phyloP scores from a whole-genome alignment of 2,329 filamentous ascomycete species.

The Elsinoe ampelina region DNA sequence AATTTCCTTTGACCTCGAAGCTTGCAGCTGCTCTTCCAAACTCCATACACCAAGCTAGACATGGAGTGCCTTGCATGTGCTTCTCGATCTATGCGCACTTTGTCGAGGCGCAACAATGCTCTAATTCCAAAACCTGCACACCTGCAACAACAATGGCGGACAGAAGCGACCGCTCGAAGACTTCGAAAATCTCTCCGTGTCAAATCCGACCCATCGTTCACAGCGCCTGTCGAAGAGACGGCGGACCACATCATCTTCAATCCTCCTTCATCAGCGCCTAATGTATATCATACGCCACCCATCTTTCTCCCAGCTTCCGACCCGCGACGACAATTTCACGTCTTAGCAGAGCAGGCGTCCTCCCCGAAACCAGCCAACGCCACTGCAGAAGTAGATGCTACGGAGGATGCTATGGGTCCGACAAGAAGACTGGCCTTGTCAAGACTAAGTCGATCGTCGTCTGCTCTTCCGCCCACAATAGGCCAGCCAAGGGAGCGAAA shows the following conservation, averaged over 20 bases:
- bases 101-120: not conserved
- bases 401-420: not conserved
- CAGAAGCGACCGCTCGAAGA: slow-evolving; percentile 37
- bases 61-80: slow-evolving; percentile 8
- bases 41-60: not conserved
- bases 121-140: not conserved
- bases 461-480: slow-evolving; percentile 36
- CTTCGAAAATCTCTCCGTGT: slow-evolving; percentile 39
- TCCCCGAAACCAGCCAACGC: slow-evolving; percentile 22
- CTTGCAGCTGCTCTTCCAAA: not conserved
- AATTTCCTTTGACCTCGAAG: slow-evolving; percentile 3
- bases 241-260: slow-evolving; percentile 55
- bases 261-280: slow-evolving; percentile 54
- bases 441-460: slow-evolving; percentile 17
- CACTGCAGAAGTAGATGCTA: slow-evolving; percentile 9
- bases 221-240: slow-evolving; percentile 23
- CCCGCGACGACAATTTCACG: slow-evolving; percentile 41
- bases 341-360: slow-evolving; percentile 18
- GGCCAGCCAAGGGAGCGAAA: slow-evolving; percentile 46
- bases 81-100: slow-evolving; percentile 6
- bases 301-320: slow-evolving; percentile 56
- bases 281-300: slow-evolving; percentile 53
- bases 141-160: slow-evolving; percentile 25
- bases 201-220: slow-evolving; percentile 37
- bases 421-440: slow-evolving; percentile 17